These are phyloP conservation scores for Globisporangium canariense DNA, from an alignment of 352 stramenopile species.

Conservation along the genomic window DNA sequence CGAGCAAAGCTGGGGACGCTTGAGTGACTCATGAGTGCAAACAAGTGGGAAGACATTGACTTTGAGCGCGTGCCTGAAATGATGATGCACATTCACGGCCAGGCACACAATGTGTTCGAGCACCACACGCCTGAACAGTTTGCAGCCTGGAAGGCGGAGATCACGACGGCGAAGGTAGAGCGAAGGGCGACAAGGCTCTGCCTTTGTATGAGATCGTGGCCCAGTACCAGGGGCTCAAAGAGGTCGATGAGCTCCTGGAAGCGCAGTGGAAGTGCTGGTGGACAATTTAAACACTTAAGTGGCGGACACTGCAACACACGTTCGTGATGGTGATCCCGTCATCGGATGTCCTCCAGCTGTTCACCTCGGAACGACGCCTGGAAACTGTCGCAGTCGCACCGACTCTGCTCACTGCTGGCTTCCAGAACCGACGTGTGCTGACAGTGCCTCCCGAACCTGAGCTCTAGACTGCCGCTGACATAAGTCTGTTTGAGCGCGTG, in stretches of 20 bases:
- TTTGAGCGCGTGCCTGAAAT: constrained; percentile 36
- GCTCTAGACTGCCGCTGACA: background rate
- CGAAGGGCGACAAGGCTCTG: constrained; percentile 31
- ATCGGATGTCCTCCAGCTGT: background rate
- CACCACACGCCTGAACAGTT: constrained; percentile 31
- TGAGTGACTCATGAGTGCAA: constrained; percentile 38
- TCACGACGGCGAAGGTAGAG: constrained; percentile 28
- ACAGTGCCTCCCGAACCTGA: background rate
- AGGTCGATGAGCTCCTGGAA: constrained; percentile 32
- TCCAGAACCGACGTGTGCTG: background rate
- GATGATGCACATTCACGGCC: constrained; percentile 44
- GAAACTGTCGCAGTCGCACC: background rate
- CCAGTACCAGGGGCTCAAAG: constrained; percentile 23
- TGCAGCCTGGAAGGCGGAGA: constrained; percentile 27
- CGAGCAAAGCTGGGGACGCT: constrained; percentile 32
- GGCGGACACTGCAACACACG: background rate
- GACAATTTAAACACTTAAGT: background rate
- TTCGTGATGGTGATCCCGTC: background rate
- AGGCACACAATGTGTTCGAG: constrained; percentile 32
- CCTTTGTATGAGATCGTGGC: constrained; percentile 37
- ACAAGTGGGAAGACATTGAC: constrained; percentile 40
- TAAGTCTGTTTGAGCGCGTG: background rate
- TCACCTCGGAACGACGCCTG: background rate
- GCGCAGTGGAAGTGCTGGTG: constrained; percentile 38
- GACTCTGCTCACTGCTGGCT: background rate